phyloP scores from a whole-genome alignment of 768 basidiomycete species.

The Leccinum arenicola region DNA sequence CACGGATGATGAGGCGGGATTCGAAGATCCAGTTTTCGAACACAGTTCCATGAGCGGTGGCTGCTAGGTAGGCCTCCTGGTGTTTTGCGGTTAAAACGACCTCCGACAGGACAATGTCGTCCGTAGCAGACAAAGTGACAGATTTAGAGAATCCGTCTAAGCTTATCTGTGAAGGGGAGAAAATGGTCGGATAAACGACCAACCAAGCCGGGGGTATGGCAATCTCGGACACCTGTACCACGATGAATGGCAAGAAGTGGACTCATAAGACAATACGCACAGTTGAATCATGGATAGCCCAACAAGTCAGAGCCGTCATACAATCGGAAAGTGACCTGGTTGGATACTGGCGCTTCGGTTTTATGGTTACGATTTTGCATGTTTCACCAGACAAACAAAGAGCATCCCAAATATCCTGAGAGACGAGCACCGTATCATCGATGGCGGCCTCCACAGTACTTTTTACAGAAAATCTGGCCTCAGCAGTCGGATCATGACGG shows the following conservation, averaged over 20 bases:
- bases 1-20: slow-evolving; percentile 47
- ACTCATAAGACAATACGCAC: slow-evolving; percentile 29
- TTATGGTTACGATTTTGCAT: slow-evolving; percentile 24
- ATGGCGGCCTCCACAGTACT: slow-evolving; percentile 3
- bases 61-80: slow-evolving; percentile 44
- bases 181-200: slow-evolving; percentile 34
- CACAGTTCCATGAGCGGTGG: slow-evolving; percentile 30
- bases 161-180: slow-evolving; percentile 23
- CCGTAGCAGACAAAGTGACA: slow-evolving; percentile 20
- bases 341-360: slow-evolving; percentile 14
- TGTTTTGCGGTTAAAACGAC: slow-evolving; percentile 53
- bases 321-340: not conserved
- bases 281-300: slow-evolving; percentile 35
- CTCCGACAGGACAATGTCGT: slow-evolving; percentile 43
- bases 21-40: slow-evolving; percentile 46
- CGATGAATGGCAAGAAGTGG: slow-evolving; percentile 21
- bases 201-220: slow-evolving; percentile 42
- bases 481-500: slow-evolving; percentile 19
- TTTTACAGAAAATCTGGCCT: slow-evolving; percentile 30
- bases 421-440: slow-evolving; percentile 30
- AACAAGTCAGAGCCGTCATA: slow-evolving; percentile 28
- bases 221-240: slow-evolving; percentile 31
- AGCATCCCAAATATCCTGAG: slow-evolving; percentile 32
- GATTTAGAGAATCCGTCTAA: slow-evolving; percentile 11
- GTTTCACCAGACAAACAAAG: slow-evolving; percentile 18